Evolutionary conservation across 257 asterid genomes (phyloP), one percentile per base, ranked within the genome.

Genomic region (Solanum medicagineum): DNA sequence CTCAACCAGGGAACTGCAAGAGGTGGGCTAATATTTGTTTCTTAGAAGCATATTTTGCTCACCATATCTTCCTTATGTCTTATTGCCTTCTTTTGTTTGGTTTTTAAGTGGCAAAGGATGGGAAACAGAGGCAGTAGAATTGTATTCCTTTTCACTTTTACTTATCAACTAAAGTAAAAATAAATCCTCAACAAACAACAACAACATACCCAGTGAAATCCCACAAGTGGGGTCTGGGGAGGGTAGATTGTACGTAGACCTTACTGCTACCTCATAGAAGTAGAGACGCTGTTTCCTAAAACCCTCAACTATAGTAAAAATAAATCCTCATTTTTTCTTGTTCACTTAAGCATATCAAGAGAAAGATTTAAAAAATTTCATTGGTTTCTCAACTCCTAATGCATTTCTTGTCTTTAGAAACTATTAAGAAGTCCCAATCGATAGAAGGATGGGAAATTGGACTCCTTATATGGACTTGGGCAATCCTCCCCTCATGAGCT

Each of bases 1-100:
- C 91, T 95, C 81, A 95, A 95, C 91, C 93, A 93, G 29, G 99
- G 99, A 89, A 95, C 98, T 54, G 98, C 98, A 68, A 93, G 97
- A 88, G 99, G 98, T 93, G 51, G 84, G 91, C 86, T 12, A 71
- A 9, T 36, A 51, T 9, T 26, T 8, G 15, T 51, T 26, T 51
- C 22, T 9, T 75, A 22, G 81, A 12, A 44, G 16, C 59, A 47
- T 49, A 14, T 75, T 47, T 8, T 24, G 6, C 17, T 75, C 81
- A 47, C 81, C 81, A 6, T n/a, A 22, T 12, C 47, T 12, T 74
- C 40, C 5, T 74, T 22, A 74, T 22, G 4, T 47, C 13, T n/a
- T 47, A 47, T 74, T 45, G 81, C 42, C 11, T 22, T 47, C 60
- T 47, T 47, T 47, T 22, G 60, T 47, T 47, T 74, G 42, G 17